Base-by-base conservation (phyloP, 2,329 filamentous ascomycete genomes). In the Tolypocladium amazonense region DNA sequence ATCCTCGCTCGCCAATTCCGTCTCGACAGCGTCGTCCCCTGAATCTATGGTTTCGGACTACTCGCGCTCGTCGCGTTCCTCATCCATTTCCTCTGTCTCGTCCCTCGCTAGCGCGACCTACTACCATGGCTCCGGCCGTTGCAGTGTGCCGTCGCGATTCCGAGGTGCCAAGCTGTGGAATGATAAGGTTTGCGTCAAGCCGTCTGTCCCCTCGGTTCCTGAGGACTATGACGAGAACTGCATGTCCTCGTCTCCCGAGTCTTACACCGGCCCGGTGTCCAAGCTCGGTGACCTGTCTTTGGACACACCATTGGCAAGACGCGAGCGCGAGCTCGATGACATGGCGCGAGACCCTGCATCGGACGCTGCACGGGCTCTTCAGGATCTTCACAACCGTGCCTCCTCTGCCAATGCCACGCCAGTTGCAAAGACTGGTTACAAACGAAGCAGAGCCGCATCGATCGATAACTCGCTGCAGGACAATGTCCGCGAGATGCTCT, bases 11-110 rank as follows among this genome's bases (percentile, higher is more conserved):
- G 84, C 83, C 69, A 85, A 80, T 68, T 85, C 84, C 23, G 75
- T 84, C 65, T 87, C 84, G 33, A 82, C 81, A 37, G 80, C 81
- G 39, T 87, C 85, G 61, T 87, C 85, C 35, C 85, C 85, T 63
- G 84, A 87, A 68, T 87, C 85, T 59, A 87, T 87, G 84, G 73
- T 87, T 54, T 87, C 85, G 61, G 85, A 87, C 68, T 76, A 77
- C 60, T 86, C 81, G 61, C 79, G 79, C 62, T 79, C 83, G 63
- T 87, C 84, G 64, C 82, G 83, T 70, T 85, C 83, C 58, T 86
- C 84, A 69, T 87, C 84, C 23, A 83, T 85, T 73, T 86, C 83
- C 60, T 85, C 83, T 68, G 78, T 81, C 67, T 85, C 83, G 65
- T 84, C 81, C 61, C 73, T 82, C 74, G 79, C 75, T 71, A 82